Conservation (phyloP, 257 asterid species). For the Craterostigma plantagineum region DNA sequence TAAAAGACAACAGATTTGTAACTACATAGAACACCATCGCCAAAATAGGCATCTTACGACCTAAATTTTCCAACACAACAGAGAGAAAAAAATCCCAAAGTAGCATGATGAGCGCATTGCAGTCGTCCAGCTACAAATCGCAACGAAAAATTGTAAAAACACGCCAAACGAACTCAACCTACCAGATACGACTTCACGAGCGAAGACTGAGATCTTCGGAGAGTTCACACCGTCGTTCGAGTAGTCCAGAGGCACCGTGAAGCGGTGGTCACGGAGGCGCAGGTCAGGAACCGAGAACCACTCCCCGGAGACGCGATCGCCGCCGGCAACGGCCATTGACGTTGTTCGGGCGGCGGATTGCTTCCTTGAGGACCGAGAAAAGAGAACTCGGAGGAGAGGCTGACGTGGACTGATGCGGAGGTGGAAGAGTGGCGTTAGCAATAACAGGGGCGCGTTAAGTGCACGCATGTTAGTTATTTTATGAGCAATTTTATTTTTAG, state of each 20-base stretch:
- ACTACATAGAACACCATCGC: no score
- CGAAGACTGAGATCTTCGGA: slow-evolving; percentile 52
- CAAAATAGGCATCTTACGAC: no score
- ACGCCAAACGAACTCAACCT: slow-evolving; percentile 1
- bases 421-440: slow-evolving; percentile 26
- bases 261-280: slow-evolving; percentile 70
- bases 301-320: slow-evolving; percentile 22
- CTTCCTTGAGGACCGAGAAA: slow-evolving; percentile 15
- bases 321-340: slow-evolving; percentile 20
- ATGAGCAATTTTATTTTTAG: no score
- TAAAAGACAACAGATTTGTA: no score
- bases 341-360: slow-evolving; percentile 12
- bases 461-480: slow-evolving; percentile 11
- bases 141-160: slow-evolving; percentile 4
- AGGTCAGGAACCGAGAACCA: slow-evolving; percentile 92
- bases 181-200: slow-evolving; percentile 83
- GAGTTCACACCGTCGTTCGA: slow-evolving; percentile 17
- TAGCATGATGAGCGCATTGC: background rate
- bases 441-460: slow-evolving; percentile 13
- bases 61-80: no score
- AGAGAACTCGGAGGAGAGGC: slow-evolving; percentile 2
- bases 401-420: slow-evolving; percentile 8
- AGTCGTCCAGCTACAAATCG: background rate
- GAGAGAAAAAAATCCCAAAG: background rate
- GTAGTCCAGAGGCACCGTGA: slow-evolving; percentile 73